Conservation (phyloP, 2,329 filamentous ascomycete species). For the Ambrosiella cleistominuta region DNA sequence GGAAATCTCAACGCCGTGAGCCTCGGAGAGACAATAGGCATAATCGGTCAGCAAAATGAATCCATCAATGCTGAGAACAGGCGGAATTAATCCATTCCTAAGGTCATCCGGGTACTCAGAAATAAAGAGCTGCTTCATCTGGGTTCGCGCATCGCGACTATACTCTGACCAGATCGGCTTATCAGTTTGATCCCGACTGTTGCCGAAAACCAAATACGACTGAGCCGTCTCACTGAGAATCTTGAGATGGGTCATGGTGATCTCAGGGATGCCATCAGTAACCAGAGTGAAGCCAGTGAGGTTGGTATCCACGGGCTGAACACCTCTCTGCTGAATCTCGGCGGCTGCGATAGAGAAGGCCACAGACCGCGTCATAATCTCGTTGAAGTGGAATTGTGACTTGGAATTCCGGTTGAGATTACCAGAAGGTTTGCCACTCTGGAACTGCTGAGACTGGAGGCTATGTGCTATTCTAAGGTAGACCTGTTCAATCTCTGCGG, state of each 20-base stretch:
- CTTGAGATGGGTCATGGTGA: constrained; percentile 69
- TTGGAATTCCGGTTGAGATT: too few relatives aligned
- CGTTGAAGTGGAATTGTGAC: constrained; percentile 22
- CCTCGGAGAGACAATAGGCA: constrained; percentile 50
- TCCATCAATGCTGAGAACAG: constrained; percentile 46
- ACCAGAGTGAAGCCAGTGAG: constrained; percentile 1
- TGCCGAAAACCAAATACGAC: constrained; percentile 57
- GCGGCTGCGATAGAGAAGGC: constrained; percentile 74
- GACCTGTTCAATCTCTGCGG: too few relatives aligned
- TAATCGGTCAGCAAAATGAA: constrained; percentile 72
- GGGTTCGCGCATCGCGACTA: constrained; percentile 5
- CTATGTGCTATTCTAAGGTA: constrained; percentile 38
- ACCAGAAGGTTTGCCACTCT: too few relatives aligned
- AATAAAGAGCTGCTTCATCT: constrained; percentile 12
- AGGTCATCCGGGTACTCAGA: constrained; percentile 16
- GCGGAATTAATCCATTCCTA: constrained; percentile 32
- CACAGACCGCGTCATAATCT: constrained; percentile 47
- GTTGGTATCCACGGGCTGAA: constrained; percentile 27
- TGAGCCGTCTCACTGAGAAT: constrained; percentile 76
- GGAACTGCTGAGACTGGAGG: constrained; percentile 19
- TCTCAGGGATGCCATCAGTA: constrained; percentile 44
- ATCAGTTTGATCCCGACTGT: constrained; percentile 13
- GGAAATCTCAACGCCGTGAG: constrained; percentile 54
- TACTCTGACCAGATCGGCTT: constrained; percentile 12
- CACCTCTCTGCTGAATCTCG: constrained; percentile 81